Evolutionary conservation across 2,329 filamentous ascomycete species (phyloP), one percentile per base, ranked within the genome.

Genomic region (Xylaria sp.): DNA sequence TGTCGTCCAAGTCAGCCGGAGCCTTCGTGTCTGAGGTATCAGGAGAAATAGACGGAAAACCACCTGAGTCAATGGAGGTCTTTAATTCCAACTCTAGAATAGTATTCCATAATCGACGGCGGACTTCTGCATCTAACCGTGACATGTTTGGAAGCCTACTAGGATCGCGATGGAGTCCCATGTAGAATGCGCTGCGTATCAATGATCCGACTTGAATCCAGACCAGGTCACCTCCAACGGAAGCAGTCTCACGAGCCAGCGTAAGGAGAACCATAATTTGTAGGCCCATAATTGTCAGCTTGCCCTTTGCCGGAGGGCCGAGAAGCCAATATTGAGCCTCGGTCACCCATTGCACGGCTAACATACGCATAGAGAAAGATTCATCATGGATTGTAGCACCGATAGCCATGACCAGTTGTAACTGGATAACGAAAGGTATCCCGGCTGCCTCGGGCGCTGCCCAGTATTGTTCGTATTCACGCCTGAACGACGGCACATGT

Each of bases 161-260:
- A 0, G 88, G 87, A 64, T 89, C 88, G 1, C 86, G 83, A 73
- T 90, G 87, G 6, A 89, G 79, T 3, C 88, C 87, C 82, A 89
- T 88, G 63, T 83, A 83, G 74, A 89, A 84, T 61, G 87, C 88
- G 7, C 82, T 83, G 11, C 87, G 80, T n/a, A 88, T 67, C 11
- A 89, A 69, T 0, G 80, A 77, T 0, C 87, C 87, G 0, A 83
- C 79, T 1, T 83, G 80, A 38, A 86, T 81, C 86, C 86, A 89
- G 1, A 82, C 79, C 4, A 88, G 74, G 68, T 89, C 87, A 5
- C 81, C 81, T 3, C 82, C 83, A 3, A 87, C 79, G 13, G 80
- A 81, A 33, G 82, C 83, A 0, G 81, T 81, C 33, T 85, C 81
- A 28, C 85, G 82, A 1, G 86, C 85, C 3, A 87, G 73, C 17